Base-by-base conservation (phyloP, 495 filamentous ascomycete species). In the Arthonia radiata region DNA sequence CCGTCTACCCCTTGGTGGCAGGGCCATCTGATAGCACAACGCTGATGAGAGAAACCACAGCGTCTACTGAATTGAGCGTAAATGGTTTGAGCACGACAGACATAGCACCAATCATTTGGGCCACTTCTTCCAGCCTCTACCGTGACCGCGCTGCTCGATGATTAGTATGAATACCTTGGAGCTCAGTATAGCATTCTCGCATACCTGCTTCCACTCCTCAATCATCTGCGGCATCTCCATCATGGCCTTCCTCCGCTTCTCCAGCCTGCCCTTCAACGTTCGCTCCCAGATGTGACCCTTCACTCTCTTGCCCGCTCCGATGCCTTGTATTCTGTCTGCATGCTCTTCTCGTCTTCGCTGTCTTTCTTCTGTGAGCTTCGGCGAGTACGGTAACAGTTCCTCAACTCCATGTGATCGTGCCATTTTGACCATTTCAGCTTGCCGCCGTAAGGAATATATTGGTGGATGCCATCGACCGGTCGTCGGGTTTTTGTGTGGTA, bases 201-300 rank as follows among this genome's bases (percentile, higher is more conserved):
- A 46, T 48, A 86, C 80, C 71, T 79, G 68, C 54, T 90, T 86
- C 89, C 86, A 97, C 50, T 71, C 55, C 47, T 72, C 57, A 38
- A 97, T 69, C 54, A 92, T 63, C 40, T 69, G 59, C 35, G 81
- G 78, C 86, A 97, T 97, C 31, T 64, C 69, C 54, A 77, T 43
- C 81, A 97, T 94, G 28, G 86, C 86, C 49, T 75, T 59, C 59
- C 69, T 72, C 46, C 81, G 64, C 54, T 71, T 67, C 47, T 91
- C 82, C 56, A 94, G 61, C 47, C 66, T 65, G 25, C 59, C 54
- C 53, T 73, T 71, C 57, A 92, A 52, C 35, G 69, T 76, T 48
- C 86, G 65, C 60, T 97, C 86, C 67, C 77, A 77, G 44, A 62
- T 59, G 51, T 93, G 78, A 41, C 86, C 86, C 67, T 92, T 93